Evolutionary conservation across 2,329 filamentous ascomycete species (phyloP).

Genomic region (Diaporthe amygdali): DNA sequence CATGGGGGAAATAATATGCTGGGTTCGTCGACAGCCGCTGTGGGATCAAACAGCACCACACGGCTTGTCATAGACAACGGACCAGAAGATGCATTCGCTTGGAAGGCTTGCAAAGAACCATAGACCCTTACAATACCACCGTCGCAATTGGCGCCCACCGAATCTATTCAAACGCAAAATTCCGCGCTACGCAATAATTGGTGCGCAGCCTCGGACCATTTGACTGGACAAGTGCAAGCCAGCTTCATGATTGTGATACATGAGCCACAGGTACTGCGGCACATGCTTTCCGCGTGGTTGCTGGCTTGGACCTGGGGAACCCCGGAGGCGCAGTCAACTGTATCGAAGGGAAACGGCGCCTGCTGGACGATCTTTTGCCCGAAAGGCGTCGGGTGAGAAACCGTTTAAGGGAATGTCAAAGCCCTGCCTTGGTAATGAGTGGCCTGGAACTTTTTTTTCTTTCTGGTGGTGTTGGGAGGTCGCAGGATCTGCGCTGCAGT

Average conservation of each 20-base stretch:
- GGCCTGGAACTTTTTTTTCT: not conserved
- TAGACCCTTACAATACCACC: conserved; percentile 4
- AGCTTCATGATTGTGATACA: conserved; percentile 1
- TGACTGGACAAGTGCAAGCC: not conserved
- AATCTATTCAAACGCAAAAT: not conserved
- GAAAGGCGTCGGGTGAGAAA: not conserved
- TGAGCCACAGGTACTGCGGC: not conserved
- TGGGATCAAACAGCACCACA: conserved; percentile 17
- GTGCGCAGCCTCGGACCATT: not conserved
- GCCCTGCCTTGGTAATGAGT: not conserved
- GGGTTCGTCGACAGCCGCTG: not conserved
- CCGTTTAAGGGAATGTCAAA: not conserved
- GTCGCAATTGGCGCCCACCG: not conserved
- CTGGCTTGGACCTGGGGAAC: not conserved
- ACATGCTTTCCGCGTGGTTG: not conserved
- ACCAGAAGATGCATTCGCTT: conserved; percentile 3
- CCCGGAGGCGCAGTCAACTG: not conserved
- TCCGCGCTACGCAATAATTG: not conserved
- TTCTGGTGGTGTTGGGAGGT: not conserved
- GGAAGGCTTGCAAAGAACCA: not conserved
- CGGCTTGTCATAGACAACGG: conserved; percentile 1
- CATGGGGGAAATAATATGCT: not conserved
- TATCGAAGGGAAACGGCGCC: not conserved
- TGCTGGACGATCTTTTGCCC: not conserved
- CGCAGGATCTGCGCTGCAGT: conserved; percentile 16